Percentiles rank a stretch among this genome's conserved stretches.
These are phyloP conservation scores for Ambrosiella xylebori DNA, from an alignment of 2,329 filamentous ascomycete genomes.

Conservation along the genomic window DNA sequence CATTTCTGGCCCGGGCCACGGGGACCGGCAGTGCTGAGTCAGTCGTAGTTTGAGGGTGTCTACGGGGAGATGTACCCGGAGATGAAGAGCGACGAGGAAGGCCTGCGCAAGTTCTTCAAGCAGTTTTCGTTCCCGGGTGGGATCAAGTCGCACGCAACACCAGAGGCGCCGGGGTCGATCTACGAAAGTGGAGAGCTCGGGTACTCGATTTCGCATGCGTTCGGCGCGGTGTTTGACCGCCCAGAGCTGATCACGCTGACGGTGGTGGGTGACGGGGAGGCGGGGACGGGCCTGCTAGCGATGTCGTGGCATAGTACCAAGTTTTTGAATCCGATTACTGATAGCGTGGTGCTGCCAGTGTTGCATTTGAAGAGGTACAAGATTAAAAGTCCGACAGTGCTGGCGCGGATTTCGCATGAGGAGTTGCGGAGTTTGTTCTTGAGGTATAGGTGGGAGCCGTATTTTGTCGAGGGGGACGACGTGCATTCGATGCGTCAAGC, in stretches of 20 bases:
- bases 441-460: conserved; percentile 64
- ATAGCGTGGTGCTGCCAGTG: conserved; percentile 61
- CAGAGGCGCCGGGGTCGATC: conserved; percentile 59
- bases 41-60: conserved; percentile 60
- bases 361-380: conserved; percentile 73
- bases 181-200: conserved; percentile 70
- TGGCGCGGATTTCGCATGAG: conserved; percentile 56
- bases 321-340: conserved; percentile 62
- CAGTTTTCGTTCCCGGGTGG: conserved; percentile 69
- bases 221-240: conserved; percentile 59
- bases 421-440: conserved; percentile 53
- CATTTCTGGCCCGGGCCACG: conserved; percentile 61
- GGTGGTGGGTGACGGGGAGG: conserved; percentile 66
- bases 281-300: conserved; percentile 64
- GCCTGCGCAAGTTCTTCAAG: conserved; percentile 63
- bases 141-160: conserved; percentile 61
- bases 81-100: conserved; percentile 49
- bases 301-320: conserved; percentile 72
- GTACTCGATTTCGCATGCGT: conserved; percentile 67
- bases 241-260: conserved; percentile 58
- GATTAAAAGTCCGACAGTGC: conserved; percentile 63
- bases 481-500: conserved; percentile 62
- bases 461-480: conserved; percentile 64
- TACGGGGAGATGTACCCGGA: conserved; percentile 65
- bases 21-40: conserved; percentile 57